A percentile compares a stretch with the other conserved stretches of the same genome.
These are phyloP conservation scores for Centrapalus pauciflorus DNA, from an alignment of 129 eudicot species.

Conservation along the genomic window DNA sequence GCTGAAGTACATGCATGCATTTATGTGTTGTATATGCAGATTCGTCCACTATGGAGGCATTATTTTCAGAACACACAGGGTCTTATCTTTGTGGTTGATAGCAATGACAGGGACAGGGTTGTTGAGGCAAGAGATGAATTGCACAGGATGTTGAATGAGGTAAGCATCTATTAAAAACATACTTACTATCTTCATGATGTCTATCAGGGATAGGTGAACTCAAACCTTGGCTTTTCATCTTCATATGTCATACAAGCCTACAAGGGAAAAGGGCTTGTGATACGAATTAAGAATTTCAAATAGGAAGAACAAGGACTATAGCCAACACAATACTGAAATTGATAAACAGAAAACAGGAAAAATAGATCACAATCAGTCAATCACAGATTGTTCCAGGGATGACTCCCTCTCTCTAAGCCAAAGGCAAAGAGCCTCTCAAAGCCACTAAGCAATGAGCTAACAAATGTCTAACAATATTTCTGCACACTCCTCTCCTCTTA, in stretches of 20 bases:
- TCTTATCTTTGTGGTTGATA: slow-evolving; percentile 81
- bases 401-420: no score
- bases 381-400: no score
- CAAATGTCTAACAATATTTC: no score
- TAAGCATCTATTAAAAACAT: slow-evolving; percentile 11
- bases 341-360: no score
- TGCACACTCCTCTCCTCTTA: no score
- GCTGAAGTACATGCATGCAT: background rate
- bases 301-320: no score
- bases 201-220: background rate
- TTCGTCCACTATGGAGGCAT: slow-evolving; percentile 88
- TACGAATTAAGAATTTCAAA: no score
- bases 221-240: background rate
- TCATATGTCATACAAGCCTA: background rate
- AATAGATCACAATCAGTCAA: no score
- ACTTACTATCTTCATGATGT: background rate
- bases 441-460: no score
- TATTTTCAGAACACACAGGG: slow-evolving; percentile 84
- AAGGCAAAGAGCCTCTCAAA: no score
- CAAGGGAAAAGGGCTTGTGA: background rate
- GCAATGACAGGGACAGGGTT: slow-evolving; percentile 83
- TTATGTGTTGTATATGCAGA: slow-evolving; percentile 33
- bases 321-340: no score
- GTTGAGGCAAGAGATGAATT: slow-evolving; percentile 81
- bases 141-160: slow-evolving; percentile 89